Evolutionary conservation across 2,329 filamentous ascomycete genomes (phyloP), one percentile per base, ranked within the genome.

Genomic region (Aspergillus oerlinghausenensis): DNA sequence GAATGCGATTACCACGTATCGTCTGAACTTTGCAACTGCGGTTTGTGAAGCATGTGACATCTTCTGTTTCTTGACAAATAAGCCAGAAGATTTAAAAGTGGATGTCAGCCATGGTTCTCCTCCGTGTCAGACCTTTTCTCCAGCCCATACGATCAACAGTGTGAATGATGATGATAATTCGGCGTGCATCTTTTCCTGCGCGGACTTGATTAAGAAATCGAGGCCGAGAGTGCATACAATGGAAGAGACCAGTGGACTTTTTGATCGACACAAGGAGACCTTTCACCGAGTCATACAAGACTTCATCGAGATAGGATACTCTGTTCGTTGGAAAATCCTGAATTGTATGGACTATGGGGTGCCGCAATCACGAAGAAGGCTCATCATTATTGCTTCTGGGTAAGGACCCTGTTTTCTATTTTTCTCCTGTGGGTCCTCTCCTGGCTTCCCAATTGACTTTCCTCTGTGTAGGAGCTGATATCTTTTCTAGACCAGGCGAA

Each of bases 71-170:
- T 56, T 77, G 4, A 71, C 70, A 0, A 70, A 70, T 8, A 43
- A 63, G 2, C 25, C 59, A 0, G 62, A 72, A 0, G 67, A 71
- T 2, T 60, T 79, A 8, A 75, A 76, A 3, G 82, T 87, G 0
- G 89, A 94, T 62, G 75, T 93, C 1, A 73, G 90, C 0, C 90
- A 95, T 61, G 72, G 92, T 0, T 91, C 88, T 0, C 89, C 89
- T 0, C 90, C 90, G 0, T 95, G 91, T 55, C 89, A 93, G 63
- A 84, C 82, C 2, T 92, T 87, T 69, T 92, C 89, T 0, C 84
- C 85, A 0, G 88, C 86, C 0, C 87, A 95, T 57, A 92, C 89
- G 0, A 69, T 79, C 0, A 62, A 72, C 0, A 64, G 82, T 0
- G 75, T 75, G 6, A 79, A 85, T 23, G 87, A 92, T 49, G 87